phyloP scores from a whole-genome alignment of 768 basidiomycete species.

The Hypholoma fasciculare region DNA sequence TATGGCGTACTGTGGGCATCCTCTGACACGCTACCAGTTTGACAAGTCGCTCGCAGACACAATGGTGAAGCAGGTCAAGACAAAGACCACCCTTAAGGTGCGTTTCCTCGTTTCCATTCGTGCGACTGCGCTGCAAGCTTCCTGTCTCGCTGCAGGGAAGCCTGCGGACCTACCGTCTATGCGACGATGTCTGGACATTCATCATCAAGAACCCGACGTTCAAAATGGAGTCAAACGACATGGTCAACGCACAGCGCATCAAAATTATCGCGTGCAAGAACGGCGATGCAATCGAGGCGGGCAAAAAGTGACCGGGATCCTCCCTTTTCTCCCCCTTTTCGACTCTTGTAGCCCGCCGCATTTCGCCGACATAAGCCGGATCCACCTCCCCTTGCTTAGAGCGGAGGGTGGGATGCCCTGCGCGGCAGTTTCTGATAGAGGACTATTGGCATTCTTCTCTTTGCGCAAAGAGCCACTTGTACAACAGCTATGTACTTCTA shows the following conservation, averaged over 20 bases:
- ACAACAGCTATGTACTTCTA: neutral
- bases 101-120: conserved; percentile 11
- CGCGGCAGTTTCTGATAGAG: too few species aligned
- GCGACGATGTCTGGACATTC: conserved; percentile 99
- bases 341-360: neutral
- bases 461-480: neutral
- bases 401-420: too few species aligned
- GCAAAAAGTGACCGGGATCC: conserved; percentile 58
- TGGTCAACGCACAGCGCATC: conserved; percentile 73
- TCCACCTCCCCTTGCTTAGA: too few species aligned
- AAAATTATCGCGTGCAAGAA: conserved; percentile 99
- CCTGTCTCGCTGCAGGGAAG: conserved; percentile 59
- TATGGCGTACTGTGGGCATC: neutral
- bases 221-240: conserved; percentile 93
- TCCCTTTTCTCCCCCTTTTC: neutral
- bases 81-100: conserved; percentile 92
- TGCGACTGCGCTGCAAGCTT: neutral
- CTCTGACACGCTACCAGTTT: conserved; percentile 54
- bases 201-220: conserved; percentile 91
- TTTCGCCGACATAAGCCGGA: neutral
- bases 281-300: conserved; percentile 81
- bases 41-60: conserved; percentile 95
- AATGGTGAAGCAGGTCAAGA: conserved; percentile 92
- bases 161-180: conserved; percentile 87
- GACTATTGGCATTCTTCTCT: too few species aligned